phyloP scores from a whole-genome alignment of 2,329 filamentous ascomycete genomes.

The Furcasterigmium sp. region DNA sequence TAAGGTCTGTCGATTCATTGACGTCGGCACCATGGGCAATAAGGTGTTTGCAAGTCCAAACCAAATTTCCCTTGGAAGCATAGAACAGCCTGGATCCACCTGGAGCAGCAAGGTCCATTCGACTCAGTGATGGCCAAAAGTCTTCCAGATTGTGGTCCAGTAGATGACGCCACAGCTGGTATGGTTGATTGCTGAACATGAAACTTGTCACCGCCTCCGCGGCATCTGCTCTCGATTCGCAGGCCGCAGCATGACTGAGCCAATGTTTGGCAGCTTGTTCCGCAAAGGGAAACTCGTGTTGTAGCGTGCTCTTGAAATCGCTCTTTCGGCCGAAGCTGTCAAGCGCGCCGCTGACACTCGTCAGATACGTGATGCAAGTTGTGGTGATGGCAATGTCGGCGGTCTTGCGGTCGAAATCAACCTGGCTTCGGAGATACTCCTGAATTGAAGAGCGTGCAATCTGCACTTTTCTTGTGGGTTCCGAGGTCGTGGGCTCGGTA shows the following conservation, averaged over 20 bases:
- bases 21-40: slow-evolving; percentile 7
- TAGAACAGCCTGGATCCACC: slow-evolving; percentile 9
- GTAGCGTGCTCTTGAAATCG: too few species aligned
- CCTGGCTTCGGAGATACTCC: slow-evolving; percentile 13
- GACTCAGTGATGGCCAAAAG: background rate
- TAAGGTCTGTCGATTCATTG: slow-evolving; percentile 6
- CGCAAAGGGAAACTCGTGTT: slow-evolving; percentile 14
- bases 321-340: background rate
- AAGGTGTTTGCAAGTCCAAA: slow-evolving; percentile 3
- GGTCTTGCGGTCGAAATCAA: slow-evolving; percentile 1
- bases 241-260: slow-evolving; percentile 6
- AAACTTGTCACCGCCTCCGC: slow-evolving; percentile 7
- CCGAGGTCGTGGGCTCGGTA: background rate
- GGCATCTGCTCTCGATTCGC: slow-evolving; percentile 5
- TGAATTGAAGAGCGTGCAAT: slow-evolving; percentile 19
- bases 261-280: slow-evolving; percentile 12
- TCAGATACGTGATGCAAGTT: slow-evolving; percentile 16
- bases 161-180: slow-evolving; percentile 8
- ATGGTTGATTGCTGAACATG: slow-evolving; percentile 8
- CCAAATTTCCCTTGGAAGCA: slow-evolving; percentile 9
- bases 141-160: too few species aligned
- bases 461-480: slow-evolving; percentile 9
- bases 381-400: slow-evolving; percentile 13
- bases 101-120: slow-evolving; percentile 4
- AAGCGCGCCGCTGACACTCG: slow-evolving; percentile 6